A percentile compares a stretch with the other conserved stretches of the same genome.
These are phyloP conservation scores for Bauhinia variegata DNA, from an alignment of 306 rosid species.

Conservation along the genomic window DNA sequence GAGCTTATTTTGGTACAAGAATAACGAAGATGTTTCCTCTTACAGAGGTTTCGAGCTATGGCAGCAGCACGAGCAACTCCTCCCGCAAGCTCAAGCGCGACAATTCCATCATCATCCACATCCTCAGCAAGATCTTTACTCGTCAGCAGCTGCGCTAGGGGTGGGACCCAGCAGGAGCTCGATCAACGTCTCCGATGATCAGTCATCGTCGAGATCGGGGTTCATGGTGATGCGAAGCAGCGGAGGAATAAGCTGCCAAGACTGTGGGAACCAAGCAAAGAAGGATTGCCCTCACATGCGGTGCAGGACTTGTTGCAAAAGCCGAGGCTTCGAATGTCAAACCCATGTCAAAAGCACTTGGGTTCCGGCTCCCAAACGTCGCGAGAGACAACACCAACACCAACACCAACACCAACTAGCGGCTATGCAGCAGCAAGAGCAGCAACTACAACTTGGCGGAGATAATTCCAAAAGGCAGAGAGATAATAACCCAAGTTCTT, in stretches of 20 bases:
- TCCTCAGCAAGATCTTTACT: slow-evolving; percentile 66
- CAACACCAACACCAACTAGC: slow-evolving; percentile 59
- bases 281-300: slow-evolving; percentile 84
- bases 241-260: slow-evolving; percentile 80
- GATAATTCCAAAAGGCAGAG: slow-evolving; percentile 57
- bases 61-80: slow-evolving; percentile 60
- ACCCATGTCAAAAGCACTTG: slow-evolving; percentile 94
- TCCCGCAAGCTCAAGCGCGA: slow-evolving; percentile 48
- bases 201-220: slow-evolving; percentile 63
- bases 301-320: slow-evolving; percentile 93
- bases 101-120: slow-evolving; percentile 46
- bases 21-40: slow-evolving; percentile 46
- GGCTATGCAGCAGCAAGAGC: slow-evolving; percentile 34
- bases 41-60: slow-evolving; percentile 81
- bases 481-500: slow-evolving; percentile 49
- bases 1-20: slow-evolving; percentile 63
- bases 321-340: slow-evolving; percentile 83
- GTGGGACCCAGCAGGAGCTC: slow-evolving; percentile 63
- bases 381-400: slow-evolving; percentile 74
- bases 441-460: slow-evolving; percentile 32
- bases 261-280: slow-evolving; percentile 97
- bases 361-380: slow-evolving; percentile 86
- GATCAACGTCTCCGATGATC: slow-evolving; percentile 56
- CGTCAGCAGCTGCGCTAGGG: slow-evolving; percentile 60
- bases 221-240: slow-evolving; percentile 55